Conservation (phyloP, 257 asterid species). For the Capsicum chinense region DNA sequence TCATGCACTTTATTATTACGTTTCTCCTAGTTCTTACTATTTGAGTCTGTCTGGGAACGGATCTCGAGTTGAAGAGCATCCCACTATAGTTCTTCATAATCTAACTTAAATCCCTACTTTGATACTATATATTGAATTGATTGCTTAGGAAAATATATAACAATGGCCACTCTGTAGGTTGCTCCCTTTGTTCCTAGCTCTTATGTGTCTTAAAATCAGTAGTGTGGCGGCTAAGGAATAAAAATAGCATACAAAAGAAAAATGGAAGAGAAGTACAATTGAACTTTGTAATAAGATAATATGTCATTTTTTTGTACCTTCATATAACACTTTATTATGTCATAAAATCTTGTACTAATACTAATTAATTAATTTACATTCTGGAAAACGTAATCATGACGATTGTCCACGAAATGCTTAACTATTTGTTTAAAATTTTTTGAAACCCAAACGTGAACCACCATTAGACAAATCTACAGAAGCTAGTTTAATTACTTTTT, state of each 20-base stretch:
- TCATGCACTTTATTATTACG: too few species aligned
- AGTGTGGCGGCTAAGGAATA: not conserved
- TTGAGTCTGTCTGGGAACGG: too few species aligned
- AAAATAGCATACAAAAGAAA: not conserved
- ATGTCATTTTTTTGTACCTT: not conserved
- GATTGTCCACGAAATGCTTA: not conserved
- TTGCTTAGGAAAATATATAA: not conserved
- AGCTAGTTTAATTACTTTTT: not conserved
- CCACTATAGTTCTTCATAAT: too few species aligned
- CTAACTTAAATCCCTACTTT: too few species aligned
- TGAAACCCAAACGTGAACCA: not conserved
- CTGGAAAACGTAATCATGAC: conserved; percentile 24
- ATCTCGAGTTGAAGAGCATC: too few species aligned
- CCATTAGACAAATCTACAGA: not conserved
- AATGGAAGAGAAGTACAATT: not conserved
- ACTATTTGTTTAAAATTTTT: not conserved
- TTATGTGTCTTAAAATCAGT: not conserved
- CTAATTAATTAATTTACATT: too few species aligned
- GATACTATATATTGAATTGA: too few species aligned
- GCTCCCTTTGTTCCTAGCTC: not conserved
- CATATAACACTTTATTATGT: not conserved
- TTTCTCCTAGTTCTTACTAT: too few species aligned
- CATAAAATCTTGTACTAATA: not conserved
- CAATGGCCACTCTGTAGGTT: not conserved
- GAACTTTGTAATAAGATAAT: not conserved